Evolutionary conservation across 75 land plant species (phyloP).

Genomic region (Cryptomeria japonica): DNA sequence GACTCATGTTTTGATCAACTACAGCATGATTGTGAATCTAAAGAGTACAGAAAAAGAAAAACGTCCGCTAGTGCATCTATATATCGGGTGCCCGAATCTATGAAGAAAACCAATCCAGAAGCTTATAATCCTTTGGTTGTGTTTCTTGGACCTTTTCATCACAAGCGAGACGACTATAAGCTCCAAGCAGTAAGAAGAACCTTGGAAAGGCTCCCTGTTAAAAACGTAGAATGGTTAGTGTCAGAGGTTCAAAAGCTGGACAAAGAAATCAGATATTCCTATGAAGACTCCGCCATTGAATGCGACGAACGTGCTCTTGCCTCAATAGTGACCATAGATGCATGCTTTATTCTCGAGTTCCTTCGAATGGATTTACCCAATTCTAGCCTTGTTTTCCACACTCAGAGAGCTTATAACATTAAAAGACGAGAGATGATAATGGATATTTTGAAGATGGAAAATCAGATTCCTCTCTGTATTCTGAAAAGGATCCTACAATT

Average conservation of each 20-base stretch:
- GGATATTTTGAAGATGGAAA: no score
- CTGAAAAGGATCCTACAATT: no score
- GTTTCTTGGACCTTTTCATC: neutral
- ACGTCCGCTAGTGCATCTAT: neutral
- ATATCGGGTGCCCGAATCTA: neutral
- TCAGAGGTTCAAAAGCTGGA: rapidly evolving
- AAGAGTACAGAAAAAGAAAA: neutral
- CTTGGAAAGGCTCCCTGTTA: neutral
- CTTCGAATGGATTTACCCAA: no score
- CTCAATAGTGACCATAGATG: neutral
- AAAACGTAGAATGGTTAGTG: neutral
- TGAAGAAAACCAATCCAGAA: neutral
- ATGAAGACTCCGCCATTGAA: neutral
- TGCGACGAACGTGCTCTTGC: neutral
- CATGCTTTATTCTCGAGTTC: neutral
- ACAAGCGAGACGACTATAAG: neutral
- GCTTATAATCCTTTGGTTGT: neutral
- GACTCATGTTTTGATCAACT: no score
- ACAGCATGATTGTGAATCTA: neutral
- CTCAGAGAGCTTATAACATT: no score
- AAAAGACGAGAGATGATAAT: no score
- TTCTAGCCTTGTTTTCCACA: no score
- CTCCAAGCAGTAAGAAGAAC: neutral
- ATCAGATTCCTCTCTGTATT: no score
- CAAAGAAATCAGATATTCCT: neutral